Evolutionary conservation across 352 stramenopile genomes (phyloP), one percentile per base, ranked within the genome.

Genomic region (Pythium vanterpoolii): DNA sequence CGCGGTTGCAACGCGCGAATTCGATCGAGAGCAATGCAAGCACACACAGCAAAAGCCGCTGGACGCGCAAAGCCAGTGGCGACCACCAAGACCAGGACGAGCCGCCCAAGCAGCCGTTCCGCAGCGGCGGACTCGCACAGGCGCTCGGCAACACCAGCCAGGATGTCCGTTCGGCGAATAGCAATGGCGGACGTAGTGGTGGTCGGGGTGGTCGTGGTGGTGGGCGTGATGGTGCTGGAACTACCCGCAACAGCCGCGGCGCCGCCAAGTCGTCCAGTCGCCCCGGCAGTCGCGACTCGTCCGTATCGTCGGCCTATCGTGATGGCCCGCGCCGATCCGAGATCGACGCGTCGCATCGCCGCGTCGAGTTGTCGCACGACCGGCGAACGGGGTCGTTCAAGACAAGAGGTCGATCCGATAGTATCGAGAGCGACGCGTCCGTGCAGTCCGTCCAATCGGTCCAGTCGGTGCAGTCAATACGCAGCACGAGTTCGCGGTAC

Each of bases 351-450:
- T 60, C 62, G 26, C 62, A 65, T 24, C 45, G 54, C 3, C 68
- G 54, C 4, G 60, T 74, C 2, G 71, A 73, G 40, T 63, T 69
- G 39, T 63, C 58, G 10, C 59, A 59, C 19, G 62, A 48, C 3
- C 45, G 50, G 4, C 24, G 40, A 9, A 33, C 53, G 48, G 40
- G 26, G 18, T 56, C 44, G 27, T 54, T 62, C 57, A 65, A 57
- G 26, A 47, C 64, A 13, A 27, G 53, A 33, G 21, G 30, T 5
- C 57, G 64, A 11, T 61, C 45, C 33, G 60, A 66, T 13, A 73
- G 66, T 47, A 38, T 66, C 8, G 60, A 73, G 21, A 72, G 65
- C n/a, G 60, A 62, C 26, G 45, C 65, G 10, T 72, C 59, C n/a
- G 57, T 57, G 36, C 54, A 53, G 34, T 62, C 61, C 3, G 38